Evolutionary conservation across 192 early-diverging fungal species (phyloP), one percentile per base, ranked within the genome.

Genomic region (Backusella liffmaniae): DNA sequence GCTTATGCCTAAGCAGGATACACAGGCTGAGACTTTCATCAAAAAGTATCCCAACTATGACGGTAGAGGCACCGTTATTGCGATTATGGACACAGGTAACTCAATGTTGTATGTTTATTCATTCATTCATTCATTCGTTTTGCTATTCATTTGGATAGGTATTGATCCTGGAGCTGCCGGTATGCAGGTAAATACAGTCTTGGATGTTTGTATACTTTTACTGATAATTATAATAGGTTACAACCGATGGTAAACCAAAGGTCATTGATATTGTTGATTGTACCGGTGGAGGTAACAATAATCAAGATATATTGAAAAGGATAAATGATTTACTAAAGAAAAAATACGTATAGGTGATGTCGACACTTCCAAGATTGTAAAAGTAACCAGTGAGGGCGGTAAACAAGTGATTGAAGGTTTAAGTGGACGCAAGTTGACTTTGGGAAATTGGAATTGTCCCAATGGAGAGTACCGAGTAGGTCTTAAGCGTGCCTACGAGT

Each of bases 241-340:
- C 97, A 1, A 91, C 93, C 21, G 92, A 95, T 62, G 98, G 96
- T 51, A 89, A 92, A 80, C 93, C 91, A 70, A 99, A 99, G 84
- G 84, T 99, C 26, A 85, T 97, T 32, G 95, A 97, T 80, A 90
- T 94, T 72, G 88, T 99, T 51, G 98, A 99, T 87, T 99, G 98
- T 88, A 95, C 96, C 2, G 96, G 97, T 37, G 88, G 88, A 39
- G 81, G 90, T 85, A 82, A 65, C 18, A 0, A 62, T n/a, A 56
- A 4, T 1, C 74, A 12, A 21, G 32, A 16, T 10, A 18, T 34
- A 23, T 29, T 36, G n/a, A 39, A 10, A 59, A 26, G 7, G 23
- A 8, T 9, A 10, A 59, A 59, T 59, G 8, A 59, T 26, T 6
- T 8, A 59, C 53, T 59, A 9, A 8, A 59, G 8, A 32, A 32